Conservation (phyloP, 1,284 basidiomycete species). For the Apiotrichum brassicae region DNA sequence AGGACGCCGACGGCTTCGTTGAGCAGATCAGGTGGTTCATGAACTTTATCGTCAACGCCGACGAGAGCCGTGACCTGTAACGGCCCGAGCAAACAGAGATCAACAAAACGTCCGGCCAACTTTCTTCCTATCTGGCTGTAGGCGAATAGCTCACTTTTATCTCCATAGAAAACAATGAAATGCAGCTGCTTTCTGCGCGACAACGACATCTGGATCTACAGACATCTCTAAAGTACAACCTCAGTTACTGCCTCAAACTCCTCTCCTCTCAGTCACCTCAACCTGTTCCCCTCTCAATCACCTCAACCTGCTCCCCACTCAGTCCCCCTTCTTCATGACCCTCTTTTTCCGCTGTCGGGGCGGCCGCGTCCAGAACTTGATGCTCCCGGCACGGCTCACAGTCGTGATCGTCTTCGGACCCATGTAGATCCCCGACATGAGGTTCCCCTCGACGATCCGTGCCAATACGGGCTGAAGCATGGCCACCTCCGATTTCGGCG, state of each 20-base stretch:
- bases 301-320: not conserved
- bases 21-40: conserved; percentile 42
- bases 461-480: conserved; percentile 83
- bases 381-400: conserved; percentile 61
- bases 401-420: conserved; percentile 69
- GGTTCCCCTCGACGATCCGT: conserved; percentile 68
- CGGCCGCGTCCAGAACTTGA: conserved; percentile 78
- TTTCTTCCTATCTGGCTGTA: too few species aligned
- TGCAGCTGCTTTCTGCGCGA: too few species aligned
- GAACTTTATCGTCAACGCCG: conserved; percentile 39
- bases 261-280: not conserved
- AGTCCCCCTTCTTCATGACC: not conserved
- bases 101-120: too few species aligned
- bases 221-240: not conserved
- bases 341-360: conserved; percentile 20
- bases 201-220: too few species aligned
- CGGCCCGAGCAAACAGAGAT: too few species aligned
- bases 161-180: too few species aligned
- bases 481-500: conserved; percentile 79
- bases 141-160: too few species aligned
- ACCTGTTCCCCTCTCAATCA: not conserved
- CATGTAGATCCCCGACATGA: conserved; percentile 65
- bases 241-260: not conserved
- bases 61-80: conserved; percentile 31
- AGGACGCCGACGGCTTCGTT: conserved; percentile 30